Evolutionary conservation across 23 red algal species (phyloP).

Genomic region (Gracilaria domingensis): DNA sequence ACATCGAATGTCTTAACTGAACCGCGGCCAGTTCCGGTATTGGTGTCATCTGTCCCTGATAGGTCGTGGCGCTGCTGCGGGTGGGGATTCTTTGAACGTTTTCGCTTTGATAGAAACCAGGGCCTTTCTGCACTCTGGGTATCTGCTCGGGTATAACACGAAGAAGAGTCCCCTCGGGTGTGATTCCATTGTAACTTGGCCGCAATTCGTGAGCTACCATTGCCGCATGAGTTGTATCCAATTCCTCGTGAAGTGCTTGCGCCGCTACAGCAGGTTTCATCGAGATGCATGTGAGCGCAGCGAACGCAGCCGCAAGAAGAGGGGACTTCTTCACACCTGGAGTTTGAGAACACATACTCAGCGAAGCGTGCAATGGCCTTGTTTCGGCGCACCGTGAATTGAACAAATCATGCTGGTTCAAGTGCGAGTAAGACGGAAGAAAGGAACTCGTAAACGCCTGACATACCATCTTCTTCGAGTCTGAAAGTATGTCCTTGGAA

Average conservation of each 20-base stretch:
- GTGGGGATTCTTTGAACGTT: neutral
- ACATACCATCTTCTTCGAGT: constrained; percentile 15
- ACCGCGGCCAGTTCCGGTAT: constrained; percentile 13
- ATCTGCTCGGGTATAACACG: neutral
- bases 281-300: constrained; percentile 21
- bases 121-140: neutral
- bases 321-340: neutral
- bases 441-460: constrained; percentile 29
- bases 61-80: neutral
- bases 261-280: neutral
- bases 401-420: neutral
- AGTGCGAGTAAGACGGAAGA: neutral
- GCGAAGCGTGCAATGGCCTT: neutral
- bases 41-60: constrained; percentile 7
- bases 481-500: too few relatives aligned
- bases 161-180: constrained; percentile 1
- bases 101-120: neutral
- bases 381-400: neutral
- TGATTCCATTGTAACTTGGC: too few relatives aligned
- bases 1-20: neutral
- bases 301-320: constrained; percentile 30
- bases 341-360: constrained; percentile 25
- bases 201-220: neutral
- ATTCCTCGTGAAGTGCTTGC: neutral
- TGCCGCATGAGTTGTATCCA: neutral